phyloP scores from a whole-genome alignment of 2,329 filamentous ascomycete genomes.

The Thelonectria olida region DNA sequence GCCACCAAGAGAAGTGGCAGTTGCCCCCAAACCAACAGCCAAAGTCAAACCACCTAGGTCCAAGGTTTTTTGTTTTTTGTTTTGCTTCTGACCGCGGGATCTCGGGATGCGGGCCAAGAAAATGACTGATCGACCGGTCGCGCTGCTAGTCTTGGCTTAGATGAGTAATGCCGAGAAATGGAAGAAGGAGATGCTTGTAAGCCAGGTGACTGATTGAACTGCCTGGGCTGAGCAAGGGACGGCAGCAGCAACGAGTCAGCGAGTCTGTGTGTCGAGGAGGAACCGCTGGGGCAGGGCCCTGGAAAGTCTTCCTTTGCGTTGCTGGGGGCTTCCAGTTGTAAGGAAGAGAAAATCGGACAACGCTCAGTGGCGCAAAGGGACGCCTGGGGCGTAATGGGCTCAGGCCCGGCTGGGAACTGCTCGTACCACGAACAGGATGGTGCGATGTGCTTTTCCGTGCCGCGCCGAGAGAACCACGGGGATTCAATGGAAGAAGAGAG shows the following conservation, averaged over 20 bases:
- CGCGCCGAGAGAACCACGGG: conserved; percentile 27
- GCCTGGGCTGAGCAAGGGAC: neutral
- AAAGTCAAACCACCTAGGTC: conserved; percentile 6
- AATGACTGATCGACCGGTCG: neutral
- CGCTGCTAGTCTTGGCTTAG: conserved; percentile 2
- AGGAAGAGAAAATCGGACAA: conserved; percentile 12
- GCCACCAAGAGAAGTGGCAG: conserved; percentile 3
- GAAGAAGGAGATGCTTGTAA: no score
- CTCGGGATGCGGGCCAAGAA: conserved; percentile 5
- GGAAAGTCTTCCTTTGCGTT: neutral
- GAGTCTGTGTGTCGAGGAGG: conserved; percentile 1
- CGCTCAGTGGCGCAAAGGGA: conserved; percentile 36
- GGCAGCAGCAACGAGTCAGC: no score
- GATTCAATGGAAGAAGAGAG: conserved; percentile 16
- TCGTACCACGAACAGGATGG: conserved; percentile 28
- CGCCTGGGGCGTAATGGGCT: conserved; percentile 38
- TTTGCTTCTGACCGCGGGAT: neutral
- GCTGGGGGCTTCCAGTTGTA: conserved; percentile 7
- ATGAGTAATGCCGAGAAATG: neutral
- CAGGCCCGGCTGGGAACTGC: conserved; percentile 26
- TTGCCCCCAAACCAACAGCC: neutral
- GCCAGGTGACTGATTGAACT: neutral
- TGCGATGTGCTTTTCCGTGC: conserved; percentile 29
- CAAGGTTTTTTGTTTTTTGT: neutral
- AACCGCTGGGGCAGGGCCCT: conserved; percentile 15